phyloP scores from a whole-genome alignment of 345 rosid genomes.

The Balakata baccata region DNA sequence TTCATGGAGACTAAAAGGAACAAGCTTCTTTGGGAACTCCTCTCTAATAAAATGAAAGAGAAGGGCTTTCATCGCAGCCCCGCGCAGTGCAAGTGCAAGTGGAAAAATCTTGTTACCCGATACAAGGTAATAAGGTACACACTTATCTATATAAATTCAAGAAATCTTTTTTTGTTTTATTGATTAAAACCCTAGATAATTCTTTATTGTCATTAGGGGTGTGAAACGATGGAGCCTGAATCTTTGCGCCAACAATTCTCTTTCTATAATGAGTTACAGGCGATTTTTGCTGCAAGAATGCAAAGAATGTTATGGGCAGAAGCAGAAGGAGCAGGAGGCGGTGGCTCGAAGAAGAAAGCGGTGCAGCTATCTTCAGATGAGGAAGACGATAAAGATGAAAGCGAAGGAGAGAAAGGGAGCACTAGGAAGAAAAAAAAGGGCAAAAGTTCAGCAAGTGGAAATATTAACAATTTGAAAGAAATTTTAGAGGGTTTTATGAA shows the following conservation, averaged over 20 bases:
- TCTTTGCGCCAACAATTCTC: conserved; percentile 77
- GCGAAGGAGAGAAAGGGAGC: conserved; percentile 39
- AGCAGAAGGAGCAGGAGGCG: conserved; percentile 56
- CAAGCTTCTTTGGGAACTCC: conserved; percentile 86
- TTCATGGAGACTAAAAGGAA: conserved; percentile 97
- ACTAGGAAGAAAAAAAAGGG: conserved; percentile 54
- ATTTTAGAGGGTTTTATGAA: conserved; percentile 72
- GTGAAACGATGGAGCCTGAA: conserved; percentile 77
- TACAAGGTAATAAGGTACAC: conserved; percentile 76
- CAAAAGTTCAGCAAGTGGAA: conserved; percentile 17
- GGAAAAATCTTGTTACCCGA: conserved; percentile 97
- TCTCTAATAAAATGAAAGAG: conserved; percentile 71
- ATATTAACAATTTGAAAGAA: conserved; percentile 39
- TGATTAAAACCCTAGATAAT: not conserved
- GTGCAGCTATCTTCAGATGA: conserved; percentile 67
- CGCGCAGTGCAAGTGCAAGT: conserved; percentile 99
- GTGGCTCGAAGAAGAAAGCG: conserved; percentile 44
- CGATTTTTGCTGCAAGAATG: conserved; percentile 61
- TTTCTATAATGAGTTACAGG: conserved; percentile 68
- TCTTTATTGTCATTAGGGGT: conserved; percentile 47
- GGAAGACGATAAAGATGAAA: conserved; percentile 61
- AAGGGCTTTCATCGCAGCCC: conserved; percentile 80
- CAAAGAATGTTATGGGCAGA: conserved; percentile 74
- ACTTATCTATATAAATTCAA: too few relatives aligned
- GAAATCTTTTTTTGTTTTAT: not conserved